These are phyloP conservation scores for Iris macrosiphon DNA, from an alignment of 106 monocot genomes.

Conservation along the genomic window DNA sequence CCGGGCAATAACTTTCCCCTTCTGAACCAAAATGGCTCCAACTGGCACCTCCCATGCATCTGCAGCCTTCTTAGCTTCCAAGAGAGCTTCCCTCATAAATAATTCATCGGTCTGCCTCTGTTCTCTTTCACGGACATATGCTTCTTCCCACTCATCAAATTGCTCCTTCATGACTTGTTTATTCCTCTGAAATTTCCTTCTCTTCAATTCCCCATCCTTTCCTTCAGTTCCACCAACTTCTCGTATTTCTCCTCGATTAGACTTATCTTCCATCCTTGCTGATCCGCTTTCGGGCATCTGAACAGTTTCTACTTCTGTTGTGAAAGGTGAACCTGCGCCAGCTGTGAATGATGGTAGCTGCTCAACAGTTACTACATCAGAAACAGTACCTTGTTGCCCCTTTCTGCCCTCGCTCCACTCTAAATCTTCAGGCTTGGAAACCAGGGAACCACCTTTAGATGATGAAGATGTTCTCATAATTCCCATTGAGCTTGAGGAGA, in stretches of 20 bases:
- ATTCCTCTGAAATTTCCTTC: conserved; percentile 57
- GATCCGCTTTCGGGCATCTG: conserved; percentile 1
- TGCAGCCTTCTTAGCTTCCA: conserved; percentile 82
- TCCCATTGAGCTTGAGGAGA: conserved; percentile 5
- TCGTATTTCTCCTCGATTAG: conserved; percentile 5
- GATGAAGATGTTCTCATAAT: conserved; percentile 2
- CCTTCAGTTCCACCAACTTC: conserved; percentile 21
- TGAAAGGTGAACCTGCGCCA: conserved; percentile 9
- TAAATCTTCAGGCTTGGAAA: background rate
- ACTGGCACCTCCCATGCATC: conserved; percentile 95
- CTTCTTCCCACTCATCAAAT: conserved; percentile 90
- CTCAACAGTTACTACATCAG: conserved; percentile 13
- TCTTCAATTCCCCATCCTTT: conserved; percentile 48
- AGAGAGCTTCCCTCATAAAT: conserved; percentile 95
- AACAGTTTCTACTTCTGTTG: conserved; percentile 13
- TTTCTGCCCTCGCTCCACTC: conserved; percentile 9
- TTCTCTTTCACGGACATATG: conserved; percentile 56
- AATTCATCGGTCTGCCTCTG: conserved; percentile 69
- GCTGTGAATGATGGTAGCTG: conserved; percentile 1
- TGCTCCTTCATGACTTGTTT: conserved; percentile 58
- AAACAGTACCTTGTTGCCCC: conserved; percentile 1
- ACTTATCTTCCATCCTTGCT: conserved; percentile 13
- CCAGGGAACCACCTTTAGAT: conserved; percentile 3
- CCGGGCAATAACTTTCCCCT: conserved; percentile 87
- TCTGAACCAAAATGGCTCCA: conserved; percentile 83